These are phyloP conservation scores for Rhodotorula taiwanensis DNA, from an alignment of 768 basidiomycete genomes.

Conservation along the genomic window DNA sequence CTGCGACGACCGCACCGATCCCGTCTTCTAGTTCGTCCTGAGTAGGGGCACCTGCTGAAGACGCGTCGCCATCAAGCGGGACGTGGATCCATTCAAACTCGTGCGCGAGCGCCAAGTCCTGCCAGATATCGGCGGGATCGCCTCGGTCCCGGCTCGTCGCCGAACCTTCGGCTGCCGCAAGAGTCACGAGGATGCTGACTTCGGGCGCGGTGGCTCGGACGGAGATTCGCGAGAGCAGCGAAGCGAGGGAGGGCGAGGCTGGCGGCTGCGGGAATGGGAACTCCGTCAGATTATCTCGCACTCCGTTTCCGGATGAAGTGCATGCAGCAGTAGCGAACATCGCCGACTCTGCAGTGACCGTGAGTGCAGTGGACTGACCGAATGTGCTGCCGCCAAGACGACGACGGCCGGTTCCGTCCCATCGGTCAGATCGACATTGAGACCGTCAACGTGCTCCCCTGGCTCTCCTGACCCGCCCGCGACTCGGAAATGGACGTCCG, in stretches of 20 bases:
- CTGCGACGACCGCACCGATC: not conserved
- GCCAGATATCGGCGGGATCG: conserved; percentile 6
- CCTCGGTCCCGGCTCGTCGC: not conserved
- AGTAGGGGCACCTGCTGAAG: not conserved
- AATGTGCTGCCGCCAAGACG: not conserved
- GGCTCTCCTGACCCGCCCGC: no score
- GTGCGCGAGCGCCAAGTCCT: conserved; percentile 14
- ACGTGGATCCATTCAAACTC: conserved; percentile 25
- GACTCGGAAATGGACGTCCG: conserved; percentile 2
- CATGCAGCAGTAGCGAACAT: no score
- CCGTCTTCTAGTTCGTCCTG: not conserved
- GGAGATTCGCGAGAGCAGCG: conserved; percentile 1
- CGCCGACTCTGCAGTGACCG: no score
- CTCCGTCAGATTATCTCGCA: no score
- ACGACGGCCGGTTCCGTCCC: conserved; percentile 19
- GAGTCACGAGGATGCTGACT: not conserved
- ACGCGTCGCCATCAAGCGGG: not conserved
- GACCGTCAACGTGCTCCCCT: no score
- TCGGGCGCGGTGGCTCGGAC: not conserved
- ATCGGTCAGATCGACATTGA: not conserved
- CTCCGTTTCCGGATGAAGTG: no score
- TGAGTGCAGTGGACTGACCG: not conserved
- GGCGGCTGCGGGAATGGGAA: not conserved
- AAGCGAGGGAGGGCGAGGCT: not conserved
- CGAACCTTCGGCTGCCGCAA: not conserved